These are phyloP conservation scores for Suhomyces coccinellae DNA, from an alignment of 1,139 yeast species.

Conservation along the genomic window DNA sequence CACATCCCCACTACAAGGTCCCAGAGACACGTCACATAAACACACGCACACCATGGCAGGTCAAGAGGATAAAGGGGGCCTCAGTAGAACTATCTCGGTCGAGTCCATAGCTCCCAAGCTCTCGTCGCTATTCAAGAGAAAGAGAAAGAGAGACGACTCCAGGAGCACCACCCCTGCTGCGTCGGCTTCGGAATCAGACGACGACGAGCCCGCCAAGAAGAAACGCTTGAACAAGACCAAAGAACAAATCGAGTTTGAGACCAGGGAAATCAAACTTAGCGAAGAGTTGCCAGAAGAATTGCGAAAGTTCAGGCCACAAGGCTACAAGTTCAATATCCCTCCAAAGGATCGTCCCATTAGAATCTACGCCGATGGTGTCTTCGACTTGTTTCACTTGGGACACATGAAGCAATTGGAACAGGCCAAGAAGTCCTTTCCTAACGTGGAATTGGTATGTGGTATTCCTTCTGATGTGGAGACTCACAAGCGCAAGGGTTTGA, in stretches of 20 bases:
- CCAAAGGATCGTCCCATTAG: constrained; percentile 85
- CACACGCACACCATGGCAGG: constrained; percentile 4
- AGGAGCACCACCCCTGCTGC: constrained; percentile 15
- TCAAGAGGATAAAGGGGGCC: constrained; percentile 4
- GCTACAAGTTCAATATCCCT: constrained; percentile 74
- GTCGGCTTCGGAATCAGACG: constrained; percentile 16
- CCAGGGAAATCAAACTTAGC: constrained; percentile 55
- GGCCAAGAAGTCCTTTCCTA: constrained; percentile 88
- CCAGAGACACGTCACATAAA: neutral
- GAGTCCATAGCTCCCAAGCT: constrained; percentile 43
- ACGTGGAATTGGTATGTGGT: constrained; percentile 84
- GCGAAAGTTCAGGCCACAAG: constrained; percentile 69
- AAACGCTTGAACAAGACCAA: constrained; percentile 23
- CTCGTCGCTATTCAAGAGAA: constrained; percentile 41
- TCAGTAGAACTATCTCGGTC: constrained; percentile 38
- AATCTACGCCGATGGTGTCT: constrained; percentile 95
- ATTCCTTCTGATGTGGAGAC: constrained; percentile 89
- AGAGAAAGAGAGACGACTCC: constrained; percentile 26
- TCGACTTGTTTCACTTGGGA: constrained; percentile 93
- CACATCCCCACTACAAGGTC: neutral
- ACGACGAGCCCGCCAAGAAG: constrained; percentile 16
- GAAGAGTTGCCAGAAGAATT: constrained; percentile 61
- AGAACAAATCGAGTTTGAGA: constrained; percentile 43
- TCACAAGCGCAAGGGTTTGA: constrained; percentile 88
- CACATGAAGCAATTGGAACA: constrained; percentile 95